Evolutionary conservation across 306 rosid species (phyloP), one percentile per base, ranked within the genome.

Genomic region (Trifolium pratense): DNA sequence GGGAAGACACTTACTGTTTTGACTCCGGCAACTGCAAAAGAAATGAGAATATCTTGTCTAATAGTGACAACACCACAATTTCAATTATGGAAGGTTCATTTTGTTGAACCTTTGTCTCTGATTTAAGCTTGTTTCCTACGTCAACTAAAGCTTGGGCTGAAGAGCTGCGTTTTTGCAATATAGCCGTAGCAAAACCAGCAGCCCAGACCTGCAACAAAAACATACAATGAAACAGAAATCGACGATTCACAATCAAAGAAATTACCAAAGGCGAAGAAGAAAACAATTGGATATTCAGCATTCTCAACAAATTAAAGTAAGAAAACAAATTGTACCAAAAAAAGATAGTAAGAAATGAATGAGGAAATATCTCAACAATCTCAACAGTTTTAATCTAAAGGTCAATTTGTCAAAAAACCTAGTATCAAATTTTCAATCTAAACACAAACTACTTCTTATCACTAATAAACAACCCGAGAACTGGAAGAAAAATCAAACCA

Each of bases 171-270:
- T 91, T 94, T 84, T 91, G 86, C 69, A 94, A 68, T 80, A 91
- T 81, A 20, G 96, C 98, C 0, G 90, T 83, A 68, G 88, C 79
- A 75, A 94, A 94, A 48, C 98, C 98, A 1, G 96, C 95, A 65
- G 98, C 96, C 97, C 95, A 94, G 64, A 94, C 96, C 98, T 94
- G 80, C 48, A 69, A 63, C 20, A 36, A 37, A 18, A 39, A 26
- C 29, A 62, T 36, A 36, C 26, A 17, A 70, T 25, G 45, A 51
- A 42, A 46, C 9, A 67, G 57, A 75, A 43, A 13, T 13, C 15
- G 1, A 43, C 16, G 16, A 26, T 51, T 39, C 46, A 49, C 36
- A 45, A 62, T 53, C 56, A 18, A 0, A 20, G 69, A 31, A 58
- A 67, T 31, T 39, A 72, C 37, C 62, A 42, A 55, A 56, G 73